A percentile compares a stretch with the other conserved stretches of the same genome.
phyloP scores from a whole-genome alignment of 805 yeast genomes.

The Candida insectalens region DNA sequence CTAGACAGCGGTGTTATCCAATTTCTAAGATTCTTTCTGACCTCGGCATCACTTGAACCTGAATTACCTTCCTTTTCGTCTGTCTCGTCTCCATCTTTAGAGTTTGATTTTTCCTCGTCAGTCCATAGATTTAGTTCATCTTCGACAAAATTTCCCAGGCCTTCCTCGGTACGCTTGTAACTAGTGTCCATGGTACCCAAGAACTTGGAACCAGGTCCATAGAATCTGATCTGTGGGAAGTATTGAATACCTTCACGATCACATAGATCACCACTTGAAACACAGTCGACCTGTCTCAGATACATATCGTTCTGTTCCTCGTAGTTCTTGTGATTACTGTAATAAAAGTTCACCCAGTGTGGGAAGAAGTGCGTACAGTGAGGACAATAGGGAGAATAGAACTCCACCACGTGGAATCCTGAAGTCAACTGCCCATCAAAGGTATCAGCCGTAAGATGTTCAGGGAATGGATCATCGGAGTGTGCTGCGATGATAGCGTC shows the following conservation, averaged over 20 bases:
- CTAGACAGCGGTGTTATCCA: conserved; percentile 19
- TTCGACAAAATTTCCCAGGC: conserved; percentile 42
- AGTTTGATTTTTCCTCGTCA: conserved; percentile 25
- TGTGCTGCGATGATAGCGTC: conserved; percentile 1
- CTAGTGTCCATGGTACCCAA: conserved; percentile 38
- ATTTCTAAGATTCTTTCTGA: conserved; percentile 3
- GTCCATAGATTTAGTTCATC: conserved; percentile 35
- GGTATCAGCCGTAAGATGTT: conserved; percentile 34
- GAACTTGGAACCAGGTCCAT: conserved; percentile 41
- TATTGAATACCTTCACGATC: conserved; percentile 45
- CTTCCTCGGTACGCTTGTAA: conserved; percentile 35
- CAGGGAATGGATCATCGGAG: conserved; percentile 30
- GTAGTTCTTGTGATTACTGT: conserved; percentile 36
- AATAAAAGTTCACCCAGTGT: conserved; percentile 63
- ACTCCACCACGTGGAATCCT: conserved; percentile 72
- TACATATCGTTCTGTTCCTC: conserved; percentile 34
- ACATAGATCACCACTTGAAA: conserved; percentile 82
- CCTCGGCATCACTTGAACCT: neutral
- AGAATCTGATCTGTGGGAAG: conserved; percentile 69
- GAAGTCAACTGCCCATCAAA: conserved; percentile 41
- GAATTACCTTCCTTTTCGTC: conserved; percentile 29
- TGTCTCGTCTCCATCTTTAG: conserved; percentile 18
- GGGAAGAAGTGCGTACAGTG: conserved; percentile 82
- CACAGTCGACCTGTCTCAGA: conserved; percentile 78
- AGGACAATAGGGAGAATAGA: conserved; percentile 80